phyloP scores from a whole-genome alignment of 495 filamentous ascomycete genomes.

The Penicillium angulare region DNA sequence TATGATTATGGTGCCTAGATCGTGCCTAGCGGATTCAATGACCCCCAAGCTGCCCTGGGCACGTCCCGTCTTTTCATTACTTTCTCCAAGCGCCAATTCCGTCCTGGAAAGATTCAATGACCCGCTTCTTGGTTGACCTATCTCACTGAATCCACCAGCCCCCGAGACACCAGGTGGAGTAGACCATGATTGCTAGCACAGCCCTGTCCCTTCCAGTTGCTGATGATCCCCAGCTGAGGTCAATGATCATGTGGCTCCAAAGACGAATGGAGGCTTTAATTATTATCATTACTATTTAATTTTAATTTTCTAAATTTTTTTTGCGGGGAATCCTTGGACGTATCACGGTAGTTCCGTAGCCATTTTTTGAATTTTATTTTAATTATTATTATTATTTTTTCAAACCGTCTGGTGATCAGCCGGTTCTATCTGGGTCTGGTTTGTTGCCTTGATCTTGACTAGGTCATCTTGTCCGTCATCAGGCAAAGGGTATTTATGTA shows the following conservation, averaged over 20 bases:
- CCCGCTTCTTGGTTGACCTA: neutral
- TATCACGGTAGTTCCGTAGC: constrained; percentile 25
- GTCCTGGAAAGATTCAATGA: neutral
- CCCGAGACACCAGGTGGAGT: constrained; percentile 8
- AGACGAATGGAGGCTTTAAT: neutral
- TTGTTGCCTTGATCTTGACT: constrained; percentile 11
- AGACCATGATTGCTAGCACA: neutral
- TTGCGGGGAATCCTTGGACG: constrained; percentile 36
- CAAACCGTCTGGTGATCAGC: constrained; percentile 18
- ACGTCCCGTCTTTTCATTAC: constrained; percentile 7
- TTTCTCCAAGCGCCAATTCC: constrained; percentile 13
- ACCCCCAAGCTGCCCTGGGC: too few species aligned
- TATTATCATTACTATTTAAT: neutral
- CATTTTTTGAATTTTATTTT: neutral
- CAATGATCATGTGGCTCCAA: constrained; percentile 17
- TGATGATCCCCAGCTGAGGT: constrained; percentile 12
- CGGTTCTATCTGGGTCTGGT: constrained; percentile 2
- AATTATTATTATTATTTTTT: neutral
- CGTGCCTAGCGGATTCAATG: constrained; percentile 10
- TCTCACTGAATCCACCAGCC: constrained; percentile 3
- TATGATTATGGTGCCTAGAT: constrained; percentile 27
- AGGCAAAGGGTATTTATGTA: constrained; percentile 8
- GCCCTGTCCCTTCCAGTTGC: constrained; percentile 10
- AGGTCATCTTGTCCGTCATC: neutral
- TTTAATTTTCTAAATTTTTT: too few species aligned